These are phyloP conservation scores for Naganishia kalamii DNA, from an alignment of 768 basidiomycete species.

Conservation along the genomic window DNA sequence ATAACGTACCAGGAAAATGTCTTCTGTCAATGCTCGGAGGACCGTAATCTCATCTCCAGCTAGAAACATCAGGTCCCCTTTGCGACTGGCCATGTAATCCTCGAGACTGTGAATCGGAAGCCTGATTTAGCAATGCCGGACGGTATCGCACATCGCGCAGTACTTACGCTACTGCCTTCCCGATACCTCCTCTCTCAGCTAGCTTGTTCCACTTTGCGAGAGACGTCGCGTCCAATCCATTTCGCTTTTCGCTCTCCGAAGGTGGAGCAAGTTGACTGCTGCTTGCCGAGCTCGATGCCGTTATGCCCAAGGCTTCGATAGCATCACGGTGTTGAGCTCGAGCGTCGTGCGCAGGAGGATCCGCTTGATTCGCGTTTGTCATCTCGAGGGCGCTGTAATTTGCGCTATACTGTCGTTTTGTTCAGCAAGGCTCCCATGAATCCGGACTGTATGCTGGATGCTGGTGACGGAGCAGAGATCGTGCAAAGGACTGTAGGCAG, in stretches of 20 bases:
- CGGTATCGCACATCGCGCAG: neutral
- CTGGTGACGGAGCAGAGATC: too few relatives aligned
- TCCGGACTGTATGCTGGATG: too few relatives aligned
- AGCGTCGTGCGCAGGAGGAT: too few relatives aligned
- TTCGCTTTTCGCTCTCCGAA: neutral
- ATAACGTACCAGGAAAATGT: slow-evolving; percentile 14
- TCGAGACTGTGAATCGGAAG: neutral
- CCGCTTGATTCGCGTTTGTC: too few relatives aligned
- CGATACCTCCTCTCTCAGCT: slow-evolving; percentile 20
- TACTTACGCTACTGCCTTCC: slow-evolving; percentile 22
- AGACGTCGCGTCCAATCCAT: slow-evolving; percentile 17
- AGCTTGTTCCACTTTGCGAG: slow-evolving; percentile 20
- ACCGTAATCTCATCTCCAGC: slow-evolving; percentile 22
- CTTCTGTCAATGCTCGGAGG: slow-evolving; percentile 16
- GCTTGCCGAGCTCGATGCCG: too few relatives aligned
- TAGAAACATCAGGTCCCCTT: slow-evolving; percentile 25
- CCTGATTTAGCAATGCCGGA: neutral
- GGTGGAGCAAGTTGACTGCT: neutral
- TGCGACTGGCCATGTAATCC: slow-evolving; percentile 9
- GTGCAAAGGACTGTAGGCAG: too few relatives aligned
- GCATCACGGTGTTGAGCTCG: too few relatives aligned
- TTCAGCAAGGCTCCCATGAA: too few relatives aligned
- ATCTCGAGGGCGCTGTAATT: too few relatives aligned
- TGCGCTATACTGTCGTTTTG: too few relatives aligned
- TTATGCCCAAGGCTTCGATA: too few relatives aligned